Conservation (phyloP, 495 filamentous ascomycete species). For the Penicillium herquei region DNA sequence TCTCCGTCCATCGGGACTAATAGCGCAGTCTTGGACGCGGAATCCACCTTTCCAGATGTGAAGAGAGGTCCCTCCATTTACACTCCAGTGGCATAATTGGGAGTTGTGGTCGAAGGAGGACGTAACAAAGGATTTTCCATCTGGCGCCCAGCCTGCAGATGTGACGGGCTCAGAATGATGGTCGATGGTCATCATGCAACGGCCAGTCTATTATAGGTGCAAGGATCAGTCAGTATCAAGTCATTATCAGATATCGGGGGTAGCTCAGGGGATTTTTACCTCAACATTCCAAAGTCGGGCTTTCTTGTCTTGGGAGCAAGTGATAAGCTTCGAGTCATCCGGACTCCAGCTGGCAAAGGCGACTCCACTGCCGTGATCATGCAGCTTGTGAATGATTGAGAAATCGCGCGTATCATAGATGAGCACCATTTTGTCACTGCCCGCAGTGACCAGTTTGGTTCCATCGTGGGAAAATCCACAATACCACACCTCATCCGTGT, state of each 20-base stretch:
- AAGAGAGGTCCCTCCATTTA: conserved; percentile 52
- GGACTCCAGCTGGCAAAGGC: conserved; percentile 87
- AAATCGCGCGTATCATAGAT: conserved; percentile 81
- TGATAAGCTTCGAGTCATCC: conserved; percentile 80
- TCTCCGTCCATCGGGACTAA: conserved; percentile 75
- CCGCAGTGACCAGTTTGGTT: conserved; percentile 75
- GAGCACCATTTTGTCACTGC: conserved; percentile 67
- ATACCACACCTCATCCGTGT: conserved; percentile 86
- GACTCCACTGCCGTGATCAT: conserved; percentile 64
- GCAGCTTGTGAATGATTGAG: conserved; percentile 59
- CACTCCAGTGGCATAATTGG: conserved; percentile 66
- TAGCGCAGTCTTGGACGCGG: conserved; percentile 78
- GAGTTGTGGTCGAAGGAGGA: conserved; percentile 69
- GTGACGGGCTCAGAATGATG: conserved; percentile 79
- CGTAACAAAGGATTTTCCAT: conserved; percentile 75
- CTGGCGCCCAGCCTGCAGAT: conserved; percentile 78
- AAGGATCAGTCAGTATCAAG: conserved; percentile 12
- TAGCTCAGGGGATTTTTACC: conserved; percentile 46
- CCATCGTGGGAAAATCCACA: conserved; percentile 90
- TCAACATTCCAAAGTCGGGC: conserved; percentile 77
- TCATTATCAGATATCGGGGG: background rate
- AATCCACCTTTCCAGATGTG: conserved; percentile 66
- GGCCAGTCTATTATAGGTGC: conserved; percentile 58
- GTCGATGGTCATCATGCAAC: conserved; percentile 59
- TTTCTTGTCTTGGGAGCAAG: conserved; percentile 70